Evolutionary conservation across 2,329 filamentous ascomycete genomes (phyloP).

Genomic region (Thielaviopsis punctulata): DNA sequence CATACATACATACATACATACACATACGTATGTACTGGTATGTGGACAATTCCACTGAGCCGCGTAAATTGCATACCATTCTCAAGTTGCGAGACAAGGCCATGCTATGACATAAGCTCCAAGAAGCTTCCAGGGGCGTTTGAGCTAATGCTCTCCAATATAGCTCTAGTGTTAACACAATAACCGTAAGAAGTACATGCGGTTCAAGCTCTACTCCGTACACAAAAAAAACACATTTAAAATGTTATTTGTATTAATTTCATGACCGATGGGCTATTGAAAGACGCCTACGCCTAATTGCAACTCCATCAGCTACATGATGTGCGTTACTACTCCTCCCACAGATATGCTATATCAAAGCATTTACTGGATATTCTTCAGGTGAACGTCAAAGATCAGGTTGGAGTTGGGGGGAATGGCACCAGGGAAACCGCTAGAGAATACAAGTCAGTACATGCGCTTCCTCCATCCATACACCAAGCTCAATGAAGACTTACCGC

Average conservation of each 20-base stretch:
- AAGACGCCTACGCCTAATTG: neutral
- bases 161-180: too few species aligned
- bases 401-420: constrained; percentile 59
- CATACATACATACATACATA: too few species aligned
- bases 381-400: constrained; percentile 62
- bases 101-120: too few species aligned
- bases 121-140: too few species aligned
- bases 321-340: neutral
- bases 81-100: neutral
- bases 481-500: constrained; percentile 26
- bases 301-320: neutral
- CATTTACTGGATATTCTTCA: constrained; percentile 41
- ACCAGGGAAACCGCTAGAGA: constrained; percentile 54
- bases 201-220: neutral
- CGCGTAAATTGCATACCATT: too few species aligned
- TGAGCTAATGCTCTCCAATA: too few species aligned
- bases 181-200: neutral
- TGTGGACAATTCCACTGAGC: too few species aligned
- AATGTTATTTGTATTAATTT: neutral
- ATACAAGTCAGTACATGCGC: neutral
- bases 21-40: too few species aligned
- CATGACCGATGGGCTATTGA: neutral
- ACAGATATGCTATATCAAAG: neutral
- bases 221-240: neutral
- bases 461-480: neutral